Percentiles rank a stretch among this genome's conserved stretches.
phyloP scores from a whole-genome alignment of 2,329 filamentous ascomycete species.

The Ceratocystis alfenasii region DNA sequence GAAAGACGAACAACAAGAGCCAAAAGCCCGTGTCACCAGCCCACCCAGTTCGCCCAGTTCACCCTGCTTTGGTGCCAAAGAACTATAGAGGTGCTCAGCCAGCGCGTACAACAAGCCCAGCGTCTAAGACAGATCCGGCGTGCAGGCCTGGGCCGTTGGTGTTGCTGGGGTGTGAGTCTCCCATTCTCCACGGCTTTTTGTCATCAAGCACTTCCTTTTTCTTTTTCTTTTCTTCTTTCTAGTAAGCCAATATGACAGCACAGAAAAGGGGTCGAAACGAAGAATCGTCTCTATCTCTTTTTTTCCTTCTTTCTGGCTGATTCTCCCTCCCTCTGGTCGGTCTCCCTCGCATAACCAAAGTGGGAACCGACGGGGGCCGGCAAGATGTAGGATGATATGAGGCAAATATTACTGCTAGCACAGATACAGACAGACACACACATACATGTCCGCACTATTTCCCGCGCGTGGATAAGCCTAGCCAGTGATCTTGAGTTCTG shows the following conservation, averaged over 20 bases:
- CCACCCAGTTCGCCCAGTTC: neutral
- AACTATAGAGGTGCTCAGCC: too few species aligned
- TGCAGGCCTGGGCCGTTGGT: too few species aligned
- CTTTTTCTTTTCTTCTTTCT: neutral
- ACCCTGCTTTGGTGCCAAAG: too few species aligned
- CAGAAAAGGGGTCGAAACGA: conserved; percentile 4
- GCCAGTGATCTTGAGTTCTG: neutral
- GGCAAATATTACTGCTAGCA: neutral
- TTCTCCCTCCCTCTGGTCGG: neutral
- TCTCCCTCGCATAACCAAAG: neutral
- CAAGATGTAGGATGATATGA: neutral
- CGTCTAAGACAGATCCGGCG: neutral
- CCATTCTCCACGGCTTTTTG: neutral
- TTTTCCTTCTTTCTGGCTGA: neutral
- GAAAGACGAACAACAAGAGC: too few species aligned
- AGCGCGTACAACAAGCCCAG: too few species aligned
- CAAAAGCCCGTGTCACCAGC: neutral
- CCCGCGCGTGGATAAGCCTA: neutral
- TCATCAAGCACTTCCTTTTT: neutral
- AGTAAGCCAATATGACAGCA: neutral
- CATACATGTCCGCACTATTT: neutral
- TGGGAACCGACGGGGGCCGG: too few species aligned
- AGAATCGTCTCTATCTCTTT: neutral
- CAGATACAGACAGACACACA: too few species aligned
- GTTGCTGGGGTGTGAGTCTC: too few species aligned